These are phyloP conservation scores for Sarcocystis neurona DNA, from an alignment of 169 alveolate species.

Conservation along the genomic window DNA sequence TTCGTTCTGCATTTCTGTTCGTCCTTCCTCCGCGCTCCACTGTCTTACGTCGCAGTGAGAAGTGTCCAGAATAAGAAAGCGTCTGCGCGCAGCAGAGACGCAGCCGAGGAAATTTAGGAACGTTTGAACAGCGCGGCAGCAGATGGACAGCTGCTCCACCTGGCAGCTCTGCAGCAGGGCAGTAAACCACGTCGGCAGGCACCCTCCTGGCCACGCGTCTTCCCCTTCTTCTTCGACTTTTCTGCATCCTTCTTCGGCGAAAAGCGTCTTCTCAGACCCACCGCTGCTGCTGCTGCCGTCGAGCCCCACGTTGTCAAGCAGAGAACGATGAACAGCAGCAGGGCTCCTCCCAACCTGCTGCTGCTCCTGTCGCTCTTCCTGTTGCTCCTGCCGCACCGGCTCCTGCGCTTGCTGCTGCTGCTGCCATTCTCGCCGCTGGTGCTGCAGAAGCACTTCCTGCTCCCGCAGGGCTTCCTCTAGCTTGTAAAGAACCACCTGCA, in stretches of 20 bases:
- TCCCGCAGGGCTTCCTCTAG: too few relatives aligned
- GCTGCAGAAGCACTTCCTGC: too few relatives aligned
- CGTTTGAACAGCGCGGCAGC: conserved; percentile 48
- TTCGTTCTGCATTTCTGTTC: neutral
- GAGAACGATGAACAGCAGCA: too few relatives aligned
- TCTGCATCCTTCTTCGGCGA: neutral
- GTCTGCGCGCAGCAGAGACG: neutral
- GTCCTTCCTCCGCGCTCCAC: neutral
- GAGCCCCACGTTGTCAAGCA: too few relatives aligned
- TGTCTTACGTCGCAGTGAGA: neutral
- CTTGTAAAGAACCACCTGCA: neutral
- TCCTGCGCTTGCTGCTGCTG: too few relatives aligned
- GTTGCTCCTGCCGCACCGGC: too few relatives aligned
- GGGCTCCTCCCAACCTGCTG: too few relatives aligned
- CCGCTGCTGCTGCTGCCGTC: neutral
- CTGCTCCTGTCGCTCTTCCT: too few relatives aligned
- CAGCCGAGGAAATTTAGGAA: neutral
- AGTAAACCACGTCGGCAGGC: conserved; percentile 47
- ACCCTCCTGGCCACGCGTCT: neutral
- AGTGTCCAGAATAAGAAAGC: neutral
- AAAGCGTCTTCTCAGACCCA: neutral
- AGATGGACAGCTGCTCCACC: conserved; percentile 17
- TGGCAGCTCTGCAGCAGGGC: conserved; percentile 48
- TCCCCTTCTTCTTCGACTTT: neutral
- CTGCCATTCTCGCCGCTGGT: too few relatives aligned